Evolutionary conservation across 2,329 filamentous ascomycete genomes (phyloP), one percentile per base, ranked within the genome.

Genomic region (Botrytis aclada): DNA sequence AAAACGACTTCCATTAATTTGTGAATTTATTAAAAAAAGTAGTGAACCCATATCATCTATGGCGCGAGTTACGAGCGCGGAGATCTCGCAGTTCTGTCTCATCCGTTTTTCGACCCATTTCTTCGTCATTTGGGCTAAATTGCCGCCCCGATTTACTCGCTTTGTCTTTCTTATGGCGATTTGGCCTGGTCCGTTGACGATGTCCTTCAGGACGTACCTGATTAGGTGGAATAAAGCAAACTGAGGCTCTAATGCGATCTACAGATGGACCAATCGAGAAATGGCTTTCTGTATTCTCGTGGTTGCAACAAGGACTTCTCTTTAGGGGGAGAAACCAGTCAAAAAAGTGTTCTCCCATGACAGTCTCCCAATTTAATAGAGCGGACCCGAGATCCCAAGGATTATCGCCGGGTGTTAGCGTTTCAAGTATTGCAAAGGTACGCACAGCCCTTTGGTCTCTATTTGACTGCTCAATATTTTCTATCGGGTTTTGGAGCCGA

Each of bases 241-340:
- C 71, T n/a, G 65, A 69, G 37, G 69, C 73, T 71, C 86, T 88
- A 72, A 93, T 79, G 41, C 85, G 80, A 43, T 87, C 82, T 4
- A 95, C 85, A 5, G 89, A 84, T 6, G 86, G 86, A 0, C 92
- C 92, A 78, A 93, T 84, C 22, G 87, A 85, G 80, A 92, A 97
- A 73, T 93, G 88, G 78, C 92, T 90, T 74, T 88, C 86, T 73
- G 85, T 84, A 76, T 85, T 87, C 64, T 89, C 89, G 77, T 95
- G 92, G 70, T 88, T 87, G 69, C 87, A 87, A 81, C 92, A 95
- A 0, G 95, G 95, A 7, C 92, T 94, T 74, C 88, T 86, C 72
- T 85, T 88, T 47, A 97, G 81, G 0, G 95, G 95, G 1, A 97
- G 82, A 20, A 97, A 79, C 95, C 95, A 98, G 74, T 97, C 92